Base-by-base conservation (phyloP, 306 rosid genomes). In the Cyclanthera cordifolia region DNA sequence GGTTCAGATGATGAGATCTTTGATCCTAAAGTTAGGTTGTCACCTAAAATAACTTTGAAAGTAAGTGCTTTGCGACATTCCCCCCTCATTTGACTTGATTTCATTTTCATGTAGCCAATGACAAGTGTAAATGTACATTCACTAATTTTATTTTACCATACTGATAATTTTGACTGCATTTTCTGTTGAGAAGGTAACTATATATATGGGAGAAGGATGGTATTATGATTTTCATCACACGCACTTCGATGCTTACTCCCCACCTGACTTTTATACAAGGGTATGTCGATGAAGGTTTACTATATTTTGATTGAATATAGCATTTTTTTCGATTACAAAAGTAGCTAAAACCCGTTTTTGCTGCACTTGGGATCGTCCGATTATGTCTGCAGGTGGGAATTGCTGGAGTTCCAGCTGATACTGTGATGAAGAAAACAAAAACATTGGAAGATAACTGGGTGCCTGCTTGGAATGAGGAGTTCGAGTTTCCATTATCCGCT, bases 181-280 rank as follows among this genome's bases (percentile, higher is more conserved):
- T 45, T 75, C 65, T 72, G 14, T 71, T 70, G 56, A 64, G 67
- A 72, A 93, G 99, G 96, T 87, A 72, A 90, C 90, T 71, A 81
- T 94, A 19, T 88, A 79, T 41, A 86, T 94, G 97, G 99, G 99
- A 12, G 97, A 94, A 88, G 99, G 99, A 70, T 94, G 99, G 99
- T 85, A 81, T 69, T 74, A 82, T 66, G 99, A 94, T 82, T 94
- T 94, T 74, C 67, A 56, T 47, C 90, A 77, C 74, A 86, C 95
- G 0, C 97, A 88, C 83, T 94, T 90, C 28, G 99, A 94, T 76
- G 87, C 87, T 53, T 94, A 71, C 74, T 94, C 97, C 43, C 99
- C 99, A 25, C 99, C 99, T 3, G 99, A 94, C 81, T 94, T 94
- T 81, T 94, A 94, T 69, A 64, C 97, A 8, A 88, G 99, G 82